Conservation (phyloP, 2,329 filamentous ascomycete species). For the Colletotrichum siamense region DNA sequence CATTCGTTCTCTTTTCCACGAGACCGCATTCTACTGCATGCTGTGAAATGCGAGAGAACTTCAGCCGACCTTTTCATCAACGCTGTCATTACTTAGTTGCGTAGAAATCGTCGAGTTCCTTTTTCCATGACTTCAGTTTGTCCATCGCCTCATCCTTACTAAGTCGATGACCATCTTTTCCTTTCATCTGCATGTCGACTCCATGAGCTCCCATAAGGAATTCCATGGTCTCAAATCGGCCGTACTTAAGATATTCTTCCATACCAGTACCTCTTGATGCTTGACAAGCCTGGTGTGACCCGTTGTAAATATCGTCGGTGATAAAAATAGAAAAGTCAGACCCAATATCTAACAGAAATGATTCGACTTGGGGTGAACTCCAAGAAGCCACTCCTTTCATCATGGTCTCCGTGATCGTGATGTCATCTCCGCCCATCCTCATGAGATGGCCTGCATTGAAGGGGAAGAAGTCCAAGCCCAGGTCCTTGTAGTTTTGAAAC, state of each 20-base stretch:
- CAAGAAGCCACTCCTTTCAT: neutral
- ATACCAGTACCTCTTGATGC: neutral
- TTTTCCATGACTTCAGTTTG: neutral
- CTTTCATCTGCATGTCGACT: neutral
- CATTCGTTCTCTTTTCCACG: no score
- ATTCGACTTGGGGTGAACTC: no score
- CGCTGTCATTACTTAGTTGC: no score
- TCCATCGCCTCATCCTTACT: neutral
- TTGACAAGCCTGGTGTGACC: neutral
- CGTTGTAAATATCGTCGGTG: neutral
- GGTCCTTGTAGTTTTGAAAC: no score
- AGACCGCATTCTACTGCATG: no score
- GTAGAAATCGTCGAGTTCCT: neutral
- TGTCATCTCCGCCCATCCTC: neutral
- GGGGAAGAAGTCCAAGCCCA: no score
- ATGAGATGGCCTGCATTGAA: no score
- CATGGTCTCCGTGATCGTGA: neutral
- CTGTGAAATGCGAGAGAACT: no score
- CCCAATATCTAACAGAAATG: no score
- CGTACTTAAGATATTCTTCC: accelerated
- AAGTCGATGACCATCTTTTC: neutral
- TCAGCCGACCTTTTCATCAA: no score
- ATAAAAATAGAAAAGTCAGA: no score
- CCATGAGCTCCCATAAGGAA: neutral
- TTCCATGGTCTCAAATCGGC: neutral